Conservation (phyloP, 1,284 basidiomycete genomes). For the Heterobasidion occidentale region DNA sequence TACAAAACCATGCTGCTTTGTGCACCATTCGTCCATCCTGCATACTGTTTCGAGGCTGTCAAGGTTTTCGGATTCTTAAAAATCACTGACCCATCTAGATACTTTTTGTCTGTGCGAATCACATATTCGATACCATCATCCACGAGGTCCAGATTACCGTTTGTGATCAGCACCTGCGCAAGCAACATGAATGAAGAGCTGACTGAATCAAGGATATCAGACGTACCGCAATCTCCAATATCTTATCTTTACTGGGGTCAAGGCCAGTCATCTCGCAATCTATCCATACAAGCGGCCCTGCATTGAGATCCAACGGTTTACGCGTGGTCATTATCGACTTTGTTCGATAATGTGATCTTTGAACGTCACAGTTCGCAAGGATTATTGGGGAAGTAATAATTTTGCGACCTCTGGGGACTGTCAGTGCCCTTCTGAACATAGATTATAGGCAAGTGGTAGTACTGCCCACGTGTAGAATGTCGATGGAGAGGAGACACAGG, state of each 20-base stretch:
- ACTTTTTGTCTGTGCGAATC: conserved; percentile 44
- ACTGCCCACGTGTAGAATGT: too few species aligned
- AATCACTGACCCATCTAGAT: not conserved
- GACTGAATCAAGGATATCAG: not conserved
- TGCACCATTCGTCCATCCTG: conserved; percentile 78
- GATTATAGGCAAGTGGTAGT: too few species aligned
- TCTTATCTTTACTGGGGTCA: conserved; percentile 54
- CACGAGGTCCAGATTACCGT: conserved; percentile 68
- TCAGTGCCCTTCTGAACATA: too few species aligned
- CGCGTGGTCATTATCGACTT: not conserved
- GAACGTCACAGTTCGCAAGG: not conserved
- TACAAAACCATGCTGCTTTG: conserved; percentile 61
- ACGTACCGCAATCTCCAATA: conserved; percentile 61
- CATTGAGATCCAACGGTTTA: conserved; percentile 21
- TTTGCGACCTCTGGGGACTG: not conserved
- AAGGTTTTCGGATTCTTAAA: not conserved
- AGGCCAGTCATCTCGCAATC: conserved; percentile 87
- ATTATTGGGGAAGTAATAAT: not conserved
- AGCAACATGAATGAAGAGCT: conserved; percentile 24
- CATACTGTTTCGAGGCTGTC: not conserved
- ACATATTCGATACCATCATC: conserved; percentile 72
- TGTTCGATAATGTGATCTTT: not conserved
- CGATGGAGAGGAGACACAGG: too few species aligned
- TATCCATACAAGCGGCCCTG: conserved; percentile 80
- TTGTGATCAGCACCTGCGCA: conserved; percentile 67